Conservation (phyloP, 805 yeast genomes). For the Deakozyma indianensis region DNA sequence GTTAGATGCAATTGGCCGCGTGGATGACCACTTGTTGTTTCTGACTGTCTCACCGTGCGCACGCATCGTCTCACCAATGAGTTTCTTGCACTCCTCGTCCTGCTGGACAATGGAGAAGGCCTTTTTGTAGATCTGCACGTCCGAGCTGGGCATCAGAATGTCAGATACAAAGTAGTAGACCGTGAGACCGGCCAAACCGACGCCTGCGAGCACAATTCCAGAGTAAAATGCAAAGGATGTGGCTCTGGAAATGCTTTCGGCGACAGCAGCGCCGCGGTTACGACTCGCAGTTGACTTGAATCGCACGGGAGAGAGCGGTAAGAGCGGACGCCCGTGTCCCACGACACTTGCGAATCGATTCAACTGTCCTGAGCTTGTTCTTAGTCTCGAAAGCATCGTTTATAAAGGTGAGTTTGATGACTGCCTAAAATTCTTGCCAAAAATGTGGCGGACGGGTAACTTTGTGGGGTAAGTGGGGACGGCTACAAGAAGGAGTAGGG, state of each 20-base stretch:
- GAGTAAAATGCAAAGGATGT: slow-evolving; percentile 20
- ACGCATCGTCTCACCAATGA: slow-evolving; percentile 50
- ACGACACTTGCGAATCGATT: no score
- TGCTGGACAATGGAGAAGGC: slow-evolving; percentile 67
- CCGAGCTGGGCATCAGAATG: slow-evolving; percentile 78
- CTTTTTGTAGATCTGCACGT: slow-evolving; percentile 77
- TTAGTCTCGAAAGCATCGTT: no score
- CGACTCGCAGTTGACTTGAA: background rate
- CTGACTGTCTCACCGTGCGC: slow-evolving; percentile 63
- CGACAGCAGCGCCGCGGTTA: slow-evolving; percentile 3
- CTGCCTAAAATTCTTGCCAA: background rate
- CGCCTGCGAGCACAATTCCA: slow-evolving; percentile 20
- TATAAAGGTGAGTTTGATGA: no score
- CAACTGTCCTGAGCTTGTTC: no score
- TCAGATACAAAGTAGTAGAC: slow-evolving; percentile 68
- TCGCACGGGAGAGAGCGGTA: background rate
- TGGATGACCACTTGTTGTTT: slow-evolving; percentile 68
- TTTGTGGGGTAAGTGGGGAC: slow-evolving; percentile 1
- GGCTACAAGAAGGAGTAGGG: no score
- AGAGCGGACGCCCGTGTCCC: no score
- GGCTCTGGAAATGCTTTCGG: slow-evolving; percentile 11
- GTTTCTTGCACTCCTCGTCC: slow-evolving; percentile 42
- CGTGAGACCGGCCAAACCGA: slow-evolving; percentile 33
- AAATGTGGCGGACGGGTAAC: background rate
- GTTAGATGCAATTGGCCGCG: slow-evolving; percentile 63